Conservation (phyloP, 768 basidiomycete genomes). For the Boletus rufocinnamomeus region DNA sequence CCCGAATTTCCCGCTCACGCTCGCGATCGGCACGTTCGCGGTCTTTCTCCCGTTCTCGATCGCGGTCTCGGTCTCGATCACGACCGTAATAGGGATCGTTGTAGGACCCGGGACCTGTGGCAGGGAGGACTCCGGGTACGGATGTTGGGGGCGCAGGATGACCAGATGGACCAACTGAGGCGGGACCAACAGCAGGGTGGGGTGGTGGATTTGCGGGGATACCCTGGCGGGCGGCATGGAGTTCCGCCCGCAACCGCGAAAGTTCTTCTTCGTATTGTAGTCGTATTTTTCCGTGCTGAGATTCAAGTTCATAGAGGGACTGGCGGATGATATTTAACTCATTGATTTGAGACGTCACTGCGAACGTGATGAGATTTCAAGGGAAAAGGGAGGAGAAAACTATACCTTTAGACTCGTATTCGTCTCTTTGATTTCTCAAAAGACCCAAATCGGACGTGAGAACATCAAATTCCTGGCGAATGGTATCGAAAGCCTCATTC, state of each 20-base stretch:
- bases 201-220: constrained; percentile 38
- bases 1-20: constrained; percentile 40
- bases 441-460: constrained; percentile 66
- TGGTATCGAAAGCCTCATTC: constrained; percentile 76
- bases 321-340: constrained; percentile 90
- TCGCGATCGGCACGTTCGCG: constrained; percentile 42
- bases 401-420: constrained; percentile 84
- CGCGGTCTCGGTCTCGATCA: constrained; percentile 41
- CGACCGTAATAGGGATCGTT: constrained; percentile 42
- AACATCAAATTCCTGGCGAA: constrained; percentile 83
- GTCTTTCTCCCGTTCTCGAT: constrained; percentile 45
- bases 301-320: constrained; percentile 89
- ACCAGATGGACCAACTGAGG: constrained; percentile 36
- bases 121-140: constrained; percentile 32
- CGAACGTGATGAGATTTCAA: constrained; percentile 10
- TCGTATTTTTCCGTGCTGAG: constrained; percentile 82
- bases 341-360: constrained; percentile 81
- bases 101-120: constrained; percentile 35
- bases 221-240: constrained; percentile 53
- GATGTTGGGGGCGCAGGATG: constrained; percentile 35
- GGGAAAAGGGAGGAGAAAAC: not conserved
- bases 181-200: constrained; percentile 36
- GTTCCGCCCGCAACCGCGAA: constrained; percentile 65
- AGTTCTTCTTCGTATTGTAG: constrained; percentile 89
- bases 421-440: constrained; percentile 79